phyloP scores from a whole-genome alignment of 2,329 filamentous ascomycete genomes.

The Aspergillus eucalypticola region DNA sequence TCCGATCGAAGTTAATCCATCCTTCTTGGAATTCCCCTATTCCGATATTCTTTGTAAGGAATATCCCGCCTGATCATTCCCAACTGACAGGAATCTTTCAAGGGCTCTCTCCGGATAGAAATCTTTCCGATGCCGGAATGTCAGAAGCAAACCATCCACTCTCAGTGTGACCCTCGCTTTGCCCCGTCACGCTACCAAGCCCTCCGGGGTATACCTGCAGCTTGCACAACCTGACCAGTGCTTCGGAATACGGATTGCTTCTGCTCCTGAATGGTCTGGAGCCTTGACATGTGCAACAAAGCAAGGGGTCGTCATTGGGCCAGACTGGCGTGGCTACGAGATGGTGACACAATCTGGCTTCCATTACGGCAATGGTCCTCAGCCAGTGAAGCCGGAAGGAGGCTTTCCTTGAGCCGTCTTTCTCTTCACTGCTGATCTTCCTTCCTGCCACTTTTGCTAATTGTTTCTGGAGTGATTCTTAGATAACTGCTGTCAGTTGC shows the following conservation, averaged over 20 bases:
- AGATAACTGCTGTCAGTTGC: background rate
- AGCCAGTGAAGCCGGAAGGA: background rate
- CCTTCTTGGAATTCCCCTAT: background rate
- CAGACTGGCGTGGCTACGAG: background rate
- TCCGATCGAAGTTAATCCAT: background rate
- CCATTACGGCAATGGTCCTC: conserved; percentile 1
- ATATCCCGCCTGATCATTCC: background rate
- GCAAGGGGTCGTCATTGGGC: background rate
- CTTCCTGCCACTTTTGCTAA: too few relatives aligned
- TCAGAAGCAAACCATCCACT: background rate
- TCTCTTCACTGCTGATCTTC: background rate
- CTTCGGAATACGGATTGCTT: background rate
- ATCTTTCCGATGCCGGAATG: background rate
- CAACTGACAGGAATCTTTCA: too few relatives aligned
- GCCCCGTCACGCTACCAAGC: background rate
- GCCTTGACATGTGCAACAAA: background rate
- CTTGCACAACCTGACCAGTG: background rate
- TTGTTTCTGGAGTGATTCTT: background rate
- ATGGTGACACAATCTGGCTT: background rate
- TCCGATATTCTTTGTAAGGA: background rate
- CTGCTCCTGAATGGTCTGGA: background rate
- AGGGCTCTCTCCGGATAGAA: background rate
- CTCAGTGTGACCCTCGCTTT: background rate
- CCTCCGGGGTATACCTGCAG: background rate
- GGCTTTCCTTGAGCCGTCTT: background rate